Percentiles rank a stretch among this genome's conserved stretches.
Conservation (phyloP, 2,329 filamentous ascomycete species). For the Fusarium cicatricum region DNA sequence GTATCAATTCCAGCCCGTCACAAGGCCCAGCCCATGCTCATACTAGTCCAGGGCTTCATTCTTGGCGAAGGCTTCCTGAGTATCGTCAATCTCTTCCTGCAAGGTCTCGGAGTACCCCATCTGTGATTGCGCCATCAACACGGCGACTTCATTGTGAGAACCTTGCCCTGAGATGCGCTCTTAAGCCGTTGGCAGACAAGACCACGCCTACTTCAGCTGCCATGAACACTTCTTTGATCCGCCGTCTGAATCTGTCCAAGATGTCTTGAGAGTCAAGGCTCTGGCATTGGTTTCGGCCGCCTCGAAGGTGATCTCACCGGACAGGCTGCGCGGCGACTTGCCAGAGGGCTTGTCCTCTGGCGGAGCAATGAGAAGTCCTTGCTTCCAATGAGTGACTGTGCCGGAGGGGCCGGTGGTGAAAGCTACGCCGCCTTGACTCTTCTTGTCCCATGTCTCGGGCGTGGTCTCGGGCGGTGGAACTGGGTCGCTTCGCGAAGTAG, state of each 20-base stretch:
- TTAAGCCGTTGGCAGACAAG: background rate
- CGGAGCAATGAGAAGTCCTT: slow-evolving; percentile 78
- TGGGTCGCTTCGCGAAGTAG: slow-evolving; percentile 63
- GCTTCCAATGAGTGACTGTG: slow-evolving; percentile 89
- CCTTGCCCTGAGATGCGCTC: background rate
- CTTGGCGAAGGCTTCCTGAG: slow-evolving; percentile 91
- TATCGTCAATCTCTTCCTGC: slow-evolving; percentile 86
- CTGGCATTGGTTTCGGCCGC: slow-evolving; percentile 75
- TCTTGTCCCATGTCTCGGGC: slow-evolving; percentile 68
- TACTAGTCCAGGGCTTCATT: slow-evolving; percentile 73
- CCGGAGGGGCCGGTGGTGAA: slow-evolving; percentile 87
- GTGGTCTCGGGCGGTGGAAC: slow-evolving; percentile 62
- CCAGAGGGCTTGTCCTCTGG: slow-evolving; percentile 58
- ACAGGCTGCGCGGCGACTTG: slow-evolving; percentile 62
- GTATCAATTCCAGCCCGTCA: slow-evolving; percentile 36
- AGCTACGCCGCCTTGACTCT: slow-evolving; percentile 69
- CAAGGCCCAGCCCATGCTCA: slow-evolving; percentile 13
- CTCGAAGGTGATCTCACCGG: slow-evolving; percentile 74
- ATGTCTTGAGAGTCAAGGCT: slow-evolving; percentile 69
- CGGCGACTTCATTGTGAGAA: background rate
- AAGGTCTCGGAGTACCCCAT: slow-evolving; percentile 80
- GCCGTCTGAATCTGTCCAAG: slow-evolving; percentile 63
- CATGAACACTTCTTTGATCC: slow-evolving; percentile 58
- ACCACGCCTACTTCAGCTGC: slow-evolving; percentile 53
- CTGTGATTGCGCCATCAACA: slow-evolving; percentile 51